Base-by-base conservation (phyloP, 2,329 filamentous ascomycete genomes). In the Trichophyton schoenleinii region DNA sequence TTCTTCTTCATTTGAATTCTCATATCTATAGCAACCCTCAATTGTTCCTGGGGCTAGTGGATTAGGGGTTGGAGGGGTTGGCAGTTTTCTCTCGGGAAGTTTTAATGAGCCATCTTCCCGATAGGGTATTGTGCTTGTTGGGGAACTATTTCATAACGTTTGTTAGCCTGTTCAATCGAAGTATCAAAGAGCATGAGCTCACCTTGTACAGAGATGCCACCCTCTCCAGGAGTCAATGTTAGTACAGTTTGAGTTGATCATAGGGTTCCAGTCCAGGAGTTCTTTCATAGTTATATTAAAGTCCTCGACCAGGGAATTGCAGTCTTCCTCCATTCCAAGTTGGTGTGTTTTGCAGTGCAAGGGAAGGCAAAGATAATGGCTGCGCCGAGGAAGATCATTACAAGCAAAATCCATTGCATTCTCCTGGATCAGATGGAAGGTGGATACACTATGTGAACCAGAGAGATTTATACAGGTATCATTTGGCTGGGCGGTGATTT, bases 371-470 rank as follows among this genome's bases (percentile, higher is more conserved):
- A 44, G 41, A 15, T 18, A 36, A 13, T 36, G 41, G 4, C n/a
- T 44, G 11, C 15, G 41, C 41, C 13, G 41, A 18, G 13, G 41
- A 15, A 44, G 15, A 15, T 15, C 41, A 7, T n/a, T 7, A 18
- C n/a, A 18, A 44, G 41, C 41, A 44, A 75, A 59, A 67, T 70
- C 4, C 41, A 44, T 44, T 8, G 41, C 41, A 15, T 44, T 44
- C n/a, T 44, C n/a, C 41, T 44, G 41, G n/a, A 44, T 44, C n/a
- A 44, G 41, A 18, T 44, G 13, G 15, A 15, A 44, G 11, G 41
- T 44, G 7, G 41, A 44, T 15, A 44, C n/a, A 15, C 7, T 44
- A 6, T 44, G 15, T 3, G 41, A 15, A 18, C 41, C 41, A 3
- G 41, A 44, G 5, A 44, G 13, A 7, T 6, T 44, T 44, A 44